Evolutionary conservation across 768 basidiomycete species (phyloP).

Genomic region (Tricholoma hemisulphureum): DNA sequence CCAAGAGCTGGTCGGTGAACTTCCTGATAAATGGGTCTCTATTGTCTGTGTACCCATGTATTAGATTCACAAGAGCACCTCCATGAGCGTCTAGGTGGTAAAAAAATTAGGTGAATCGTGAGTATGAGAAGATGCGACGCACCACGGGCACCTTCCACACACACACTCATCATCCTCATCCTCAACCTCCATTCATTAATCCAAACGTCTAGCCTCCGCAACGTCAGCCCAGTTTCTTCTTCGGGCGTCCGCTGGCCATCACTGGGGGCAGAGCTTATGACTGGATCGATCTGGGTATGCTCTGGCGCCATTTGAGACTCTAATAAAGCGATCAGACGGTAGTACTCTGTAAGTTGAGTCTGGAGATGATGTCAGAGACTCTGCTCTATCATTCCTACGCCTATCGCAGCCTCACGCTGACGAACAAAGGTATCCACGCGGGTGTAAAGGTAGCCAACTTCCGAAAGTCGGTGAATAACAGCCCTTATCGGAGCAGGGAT

Average conservation of each 20-base stretch:
- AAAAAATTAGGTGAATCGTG: not conserved
- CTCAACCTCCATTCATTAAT: conserved; percentile 90
- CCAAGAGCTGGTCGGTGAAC: conserved; percentile 88
- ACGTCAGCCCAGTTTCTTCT: conserved; percentile 70
- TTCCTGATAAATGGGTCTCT: conserved; percentile 93
- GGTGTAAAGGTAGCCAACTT: conserved; percentile 90
- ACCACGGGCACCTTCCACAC: conserved; percentile 91
- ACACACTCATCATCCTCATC: conserved; percentile 97
- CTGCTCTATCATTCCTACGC: conserved; percentile 97
- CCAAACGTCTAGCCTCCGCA: conserved; percentile 89
- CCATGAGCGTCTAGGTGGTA: conserved; percentile 68
- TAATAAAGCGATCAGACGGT: conserved; percentile 85
- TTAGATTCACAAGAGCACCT: conserved; percentile 91
- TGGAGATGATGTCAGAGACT: conserved; percentile 94
- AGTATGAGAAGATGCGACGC: conserved; percentile 8
- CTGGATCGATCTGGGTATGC: conserved; percentile 15
- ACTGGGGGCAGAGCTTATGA: not conserved
- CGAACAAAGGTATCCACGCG: conserved; percentile 78
- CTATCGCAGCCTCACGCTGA: conserved; percentile 60
- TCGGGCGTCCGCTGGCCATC: conserved; percentile 19
- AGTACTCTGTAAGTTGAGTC: conserved; percentile 91
- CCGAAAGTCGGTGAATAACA: conserved; percentile 80
- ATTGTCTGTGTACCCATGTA: conserved; percentile 93
- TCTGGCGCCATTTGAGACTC: conserved; percentile 79
- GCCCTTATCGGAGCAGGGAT: conserved; percentile 70